phyloP scores from a whole-genome alignment of 305 asterid species.

The Fraxinus platypoda region DNA sequence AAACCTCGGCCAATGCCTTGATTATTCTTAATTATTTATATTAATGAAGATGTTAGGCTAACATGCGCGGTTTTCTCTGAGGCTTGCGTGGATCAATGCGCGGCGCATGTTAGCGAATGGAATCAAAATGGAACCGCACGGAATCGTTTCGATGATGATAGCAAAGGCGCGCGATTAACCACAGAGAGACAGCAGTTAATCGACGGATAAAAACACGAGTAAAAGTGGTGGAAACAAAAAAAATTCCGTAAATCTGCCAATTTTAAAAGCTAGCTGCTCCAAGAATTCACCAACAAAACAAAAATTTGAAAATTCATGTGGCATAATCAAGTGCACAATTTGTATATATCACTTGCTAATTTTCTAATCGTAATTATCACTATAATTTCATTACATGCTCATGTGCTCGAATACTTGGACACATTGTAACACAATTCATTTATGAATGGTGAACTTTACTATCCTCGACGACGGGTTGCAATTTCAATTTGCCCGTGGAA shows the following conservation, averaged over 20 bases:
- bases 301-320: too few relatives aligned
- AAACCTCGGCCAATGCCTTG: not conserved
- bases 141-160: conserved; percentile 29
- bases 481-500: conserved; percentile 45
- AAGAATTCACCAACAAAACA: too few relatives aligned
- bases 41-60: conserved; percentile 8
- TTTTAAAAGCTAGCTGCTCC: too few relatives aligned
- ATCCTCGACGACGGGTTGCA: not conserved
- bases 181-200: conserved; percentile 35
- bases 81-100: not conserved
- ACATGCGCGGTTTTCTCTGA: conserved; percentile 15
- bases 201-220: conserved; percentile 15
- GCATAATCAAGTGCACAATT: too few relatives aligned
- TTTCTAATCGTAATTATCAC: not conserved
- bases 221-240: not conserved
- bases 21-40: not conserved
- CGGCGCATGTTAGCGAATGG: conserved; percentile 19
- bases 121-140: conserved; percentile 36
- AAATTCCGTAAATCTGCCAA: not conserved
- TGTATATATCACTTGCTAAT: not conserved
- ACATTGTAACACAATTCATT: not conserved
- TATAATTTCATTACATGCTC: not conserved
- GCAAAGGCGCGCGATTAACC: conserved; percentile 28
- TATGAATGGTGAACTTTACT: not conserved
- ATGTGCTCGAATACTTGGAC: not conserved